Base-by-base conservation (phyloP, 129 eudicot species). In the Tagetes erecta region DNA sequence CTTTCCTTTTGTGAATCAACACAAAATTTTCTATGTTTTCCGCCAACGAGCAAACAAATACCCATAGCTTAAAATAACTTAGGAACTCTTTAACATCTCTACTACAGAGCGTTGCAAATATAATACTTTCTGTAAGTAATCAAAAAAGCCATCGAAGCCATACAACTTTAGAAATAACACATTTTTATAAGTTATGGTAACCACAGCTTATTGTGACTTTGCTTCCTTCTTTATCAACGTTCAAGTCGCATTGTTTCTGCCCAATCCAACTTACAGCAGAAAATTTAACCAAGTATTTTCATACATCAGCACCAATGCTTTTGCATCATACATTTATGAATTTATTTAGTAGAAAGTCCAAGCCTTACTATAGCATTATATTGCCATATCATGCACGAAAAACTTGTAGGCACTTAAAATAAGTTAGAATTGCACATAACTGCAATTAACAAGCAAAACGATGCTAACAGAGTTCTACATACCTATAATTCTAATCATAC, bases 391-490 rank as follows among this genome's bases (percentile, higher is more conserved):
- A 70, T 39, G 58, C 82, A 60, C 67, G 2, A 55, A 12, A 51
- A 67, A 12, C 58, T 33, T 59, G 27, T 8, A 35, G 3, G 33
- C 47, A 11, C 34, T 42, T 44, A 73, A 30, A 62, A 47, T 62
- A 56, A 62, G 44, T 20, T 63, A 14, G 36, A 34, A 67, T 31
- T 39, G 44, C 70, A 45, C 70, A 8, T 12, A 50, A 37, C 64
- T 30, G 67, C 47, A 55, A 34, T 12, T 37, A 66, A 72, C 76
- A 47, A 77, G 50, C 70, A 59, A 6, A 49, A 11, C 42, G 30
- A 74, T 51, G 60, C 71, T 62, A 60, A 57, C 30, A 35, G 69
- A 74, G 49, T 59, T n/a, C 77, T 27, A 33, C 70, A 37, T 63
- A 31, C 58, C 46, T n/a, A 20, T 20, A 20, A 14, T 13, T 46